phyloP scores from a whole-genome alignment of 75 land plant genomes.

The Picea glauca region DNA sequence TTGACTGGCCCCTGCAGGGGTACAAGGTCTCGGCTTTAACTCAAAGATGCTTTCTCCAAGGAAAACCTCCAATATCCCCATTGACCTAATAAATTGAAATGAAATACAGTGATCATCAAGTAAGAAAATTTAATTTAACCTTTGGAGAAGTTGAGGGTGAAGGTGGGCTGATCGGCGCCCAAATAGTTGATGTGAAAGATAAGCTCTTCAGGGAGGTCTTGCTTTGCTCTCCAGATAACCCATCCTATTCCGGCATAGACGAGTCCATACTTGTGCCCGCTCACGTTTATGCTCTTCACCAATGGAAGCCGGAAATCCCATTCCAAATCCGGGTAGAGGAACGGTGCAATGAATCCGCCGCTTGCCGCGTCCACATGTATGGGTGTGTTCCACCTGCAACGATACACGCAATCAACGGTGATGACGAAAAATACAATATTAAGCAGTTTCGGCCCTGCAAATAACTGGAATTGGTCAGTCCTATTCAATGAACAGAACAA shows the following conservation, averaged over 20 bases:
- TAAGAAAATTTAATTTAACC: slow-evolving; percentile 55
- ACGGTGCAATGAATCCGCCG: slow-evolving; percentile 49
- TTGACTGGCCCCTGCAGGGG: slow-evolving; percentile 48
- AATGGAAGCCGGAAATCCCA: slow-evolving; percentile 46
- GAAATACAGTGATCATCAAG: slow-evolving; percentile 39
- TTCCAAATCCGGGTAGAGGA: slow-evolving; percentile 39
- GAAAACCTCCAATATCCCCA: neutral
- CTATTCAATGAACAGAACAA: too few species aligned
- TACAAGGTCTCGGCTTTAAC: too few species aligned
- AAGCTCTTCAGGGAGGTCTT: slow-evolving; percentile 58
- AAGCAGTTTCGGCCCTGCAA: too few species aligned
- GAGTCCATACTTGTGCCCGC: slow-evolving; percentile 54
- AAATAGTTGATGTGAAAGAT: slow-evolving; percentile 60
- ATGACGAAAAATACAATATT: too few species aligned
- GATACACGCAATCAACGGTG: neutral
- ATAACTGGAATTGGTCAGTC: too few species aligned
- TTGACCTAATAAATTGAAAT: too few species aligned
- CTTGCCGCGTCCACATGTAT: slow-evolving; percentile 57
- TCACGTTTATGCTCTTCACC: slow-evolving; percentile 51
- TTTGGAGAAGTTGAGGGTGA: slow-evolving; percentile 65
- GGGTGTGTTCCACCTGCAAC: slow-evolving; percentile 28
- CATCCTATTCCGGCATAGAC: slow-evolving; percentile 47
- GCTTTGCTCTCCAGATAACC: slow-evolving; percentile 46
- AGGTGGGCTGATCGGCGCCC: slow-evolving; percentile 56
- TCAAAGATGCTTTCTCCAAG: slow-evolving; percentile 11